Evolutionary conservation across 2,329 filamentous ascomycete species (phyloP).

Genomic region (Ceratocystis cubensis): DNA sequence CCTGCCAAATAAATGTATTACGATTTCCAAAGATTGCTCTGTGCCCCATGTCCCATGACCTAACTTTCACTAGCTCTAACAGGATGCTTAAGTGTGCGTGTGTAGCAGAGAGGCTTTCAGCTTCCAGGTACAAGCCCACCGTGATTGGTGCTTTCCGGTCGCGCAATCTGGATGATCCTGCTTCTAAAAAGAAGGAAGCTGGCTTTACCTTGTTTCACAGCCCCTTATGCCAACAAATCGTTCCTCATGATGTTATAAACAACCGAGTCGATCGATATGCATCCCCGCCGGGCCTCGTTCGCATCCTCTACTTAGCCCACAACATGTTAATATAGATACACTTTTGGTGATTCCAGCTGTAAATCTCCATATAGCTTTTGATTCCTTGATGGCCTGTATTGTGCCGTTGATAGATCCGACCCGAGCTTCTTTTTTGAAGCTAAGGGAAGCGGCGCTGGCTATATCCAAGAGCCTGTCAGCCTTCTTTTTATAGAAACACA

Average conservation of each 20-base stretch:
- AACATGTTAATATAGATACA: background rate
- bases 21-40: no score
- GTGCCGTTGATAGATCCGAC: background rate
- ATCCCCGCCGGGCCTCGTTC: background rate
- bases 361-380: background rate
- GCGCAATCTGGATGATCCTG: background rate
- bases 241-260: background rate
- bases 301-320: background rate
- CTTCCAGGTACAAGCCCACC: no score
- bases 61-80: no score
- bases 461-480: background rate
- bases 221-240: background rate
- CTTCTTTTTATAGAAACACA: background rate
- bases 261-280: background rate
- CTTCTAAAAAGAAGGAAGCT: background rate
- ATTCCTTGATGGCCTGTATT: background rate
- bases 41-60: no score
- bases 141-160: no score
- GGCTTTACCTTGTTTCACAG: background rate
- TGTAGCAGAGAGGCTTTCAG: no score
- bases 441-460: background rate
- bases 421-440: slow-evolving; percentile 1
- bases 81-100: no score
- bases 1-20: no score
- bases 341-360: background rate